Conservation (phyloP, 495 filamentous ascomycete species). For the Penicillium paradoxum region DNA sequence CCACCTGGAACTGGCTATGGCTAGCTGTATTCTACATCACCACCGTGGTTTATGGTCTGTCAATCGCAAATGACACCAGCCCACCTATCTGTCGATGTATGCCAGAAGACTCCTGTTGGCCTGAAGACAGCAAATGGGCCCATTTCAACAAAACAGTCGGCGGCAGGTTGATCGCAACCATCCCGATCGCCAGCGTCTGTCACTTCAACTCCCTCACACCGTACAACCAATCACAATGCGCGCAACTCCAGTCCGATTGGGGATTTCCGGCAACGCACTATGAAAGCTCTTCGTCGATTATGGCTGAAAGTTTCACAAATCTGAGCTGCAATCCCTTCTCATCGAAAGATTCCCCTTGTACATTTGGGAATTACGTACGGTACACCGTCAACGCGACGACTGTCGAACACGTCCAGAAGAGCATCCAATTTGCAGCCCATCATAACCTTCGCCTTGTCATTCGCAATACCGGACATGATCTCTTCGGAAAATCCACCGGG, state of each 20-base stretch:
- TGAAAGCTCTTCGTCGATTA: background rate
- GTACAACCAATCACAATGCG: background rate
- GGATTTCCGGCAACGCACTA: background rate
- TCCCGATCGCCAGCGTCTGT: background rate
- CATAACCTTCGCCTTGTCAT: conserved; percentile 2
- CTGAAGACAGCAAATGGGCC: background rate
- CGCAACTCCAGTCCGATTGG: background rate
- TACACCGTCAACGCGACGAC: background rate
- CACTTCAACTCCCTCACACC: background rate
- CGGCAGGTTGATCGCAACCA: background rate
- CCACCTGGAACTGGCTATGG: background rate
- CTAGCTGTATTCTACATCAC: background rate
- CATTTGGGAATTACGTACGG: background rate
- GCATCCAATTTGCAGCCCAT: background rate
- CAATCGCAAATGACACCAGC: background rate
- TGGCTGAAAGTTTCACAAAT: background rate
- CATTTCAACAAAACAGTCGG: background rate
- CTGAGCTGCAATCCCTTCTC: background rate
- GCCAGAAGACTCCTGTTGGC: conserved; percentile 1
- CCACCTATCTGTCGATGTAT: background rate
- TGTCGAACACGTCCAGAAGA: background rate
- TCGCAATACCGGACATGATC: conserved; percentile 1
- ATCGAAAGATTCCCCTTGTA: background rate
- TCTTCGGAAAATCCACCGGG: background rate
- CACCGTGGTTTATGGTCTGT: background rate